Base-by-base conservation (phyloP, 441 rosid species). In the Syzygium syzygioides region DNA sequence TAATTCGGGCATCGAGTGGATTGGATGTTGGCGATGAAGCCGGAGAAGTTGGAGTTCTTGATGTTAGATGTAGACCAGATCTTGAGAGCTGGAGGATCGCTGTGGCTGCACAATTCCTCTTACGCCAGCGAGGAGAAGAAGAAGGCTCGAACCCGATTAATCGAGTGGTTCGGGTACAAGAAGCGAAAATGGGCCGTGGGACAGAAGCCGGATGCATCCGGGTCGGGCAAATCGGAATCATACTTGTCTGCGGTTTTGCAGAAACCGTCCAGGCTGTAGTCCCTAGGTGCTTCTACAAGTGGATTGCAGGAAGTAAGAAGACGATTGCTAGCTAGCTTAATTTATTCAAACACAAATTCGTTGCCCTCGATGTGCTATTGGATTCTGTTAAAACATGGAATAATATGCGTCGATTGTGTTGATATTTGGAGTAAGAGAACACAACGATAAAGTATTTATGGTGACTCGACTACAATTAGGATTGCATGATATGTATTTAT, bases 121-220 rank as follows among this genome's bases (percentile, higher is more conserved):
- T 97, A 95, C 79, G 95, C 93, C 32, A 89, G 88, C 59, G 95
- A 95, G 18, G 94, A 92, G 87, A 95, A 95, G 95, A 97, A 94
- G 94, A 93, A 89, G 88, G 91, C 90, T 32, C 90, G 96, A 91
- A 95, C 98, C 14, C 94, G 94, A 80, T 89, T 94, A 92, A 94
- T 97, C 1, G 99, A 98, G 94, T 91, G 92, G 87, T 94, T 98
- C 88, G 96, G 98, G 64, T 97, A 98, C 89, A 98, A 95, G 92
- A 98, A 98, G 93, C 93, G 96, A 89, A 98, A 95, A 91, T 98
- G 99, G 98, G 98, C 94, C 55, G 93, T 97, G 17, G 98, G 99
- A n/a, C 98, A 96, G 94, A 96, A 97, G 90, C 80, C 87, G 12
- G 97, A 96, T 91, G 86, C 93, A 32, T 88, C 93, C 60, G 93